phyloP scores from a whole-genome alignment of 208 protist species.

The Wallacemonas sp. region DNA sequence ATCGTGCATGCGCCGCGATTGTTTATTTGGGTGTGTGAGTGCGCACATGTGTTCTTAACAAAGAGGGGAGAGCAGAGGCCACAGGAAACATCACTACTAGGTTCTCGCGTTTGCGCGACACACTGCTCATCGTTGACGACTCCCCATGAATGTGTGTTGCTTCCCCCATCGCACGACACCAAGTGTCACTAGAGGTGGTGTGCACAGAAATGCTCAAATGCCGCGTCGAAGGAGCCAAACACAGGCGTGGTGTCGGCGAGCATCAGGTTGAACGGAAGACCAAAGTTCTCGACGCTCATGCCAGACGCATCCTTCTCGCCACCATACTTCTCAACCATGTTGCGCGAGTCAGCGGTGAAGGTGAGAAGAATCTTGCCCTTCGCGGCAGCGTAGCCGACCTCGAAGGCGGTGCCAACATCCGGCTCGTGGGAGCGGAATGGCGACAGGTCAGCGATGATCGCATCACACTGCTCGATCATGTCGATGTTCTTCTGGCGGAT shows the following conservation, averaged over 20 bases:
- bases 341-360: conserved; percentile 54
- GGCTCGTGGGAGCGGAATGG: conserved; percentile 80
- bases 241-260: conserved; percentile 53
- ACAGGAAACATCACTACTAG: too few relatives aligned
- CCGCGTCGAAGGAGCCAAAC: conserved; percentile 67
- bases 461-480: conserved; percentile 71
- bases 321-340: conserved; percentile 71
- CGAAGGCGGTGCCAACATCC: conserved; percentile 79
- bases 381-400: conserved; percentile 80
- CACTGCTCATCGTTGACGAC: too few relatives aligned
- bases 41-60: too few relatives aligned
- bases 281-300: conserved; percentile 63
- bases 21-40: too few relatives aligned
- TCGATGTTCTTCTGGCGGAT: conserved; percentile 80
- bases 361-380: conserved; percentile 65
- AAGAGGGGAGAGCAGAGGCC: too few relatives aligned
- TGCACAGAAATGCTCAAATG: conserved; percentile 56
- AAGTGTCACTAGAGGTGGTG: too few relatives aligned
- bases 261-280: conserved; percentile 85
- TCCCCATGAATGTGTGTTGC: too few relatives aligned
- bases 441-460: conserved; percentile 82
- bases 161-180: too few relatives aligned
- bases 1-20: too few relatives aligned
- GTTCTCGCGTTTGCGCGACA: too few relatives aligned
- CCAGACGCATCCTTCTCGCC: conserved; percentile 41